phyloP scores from a whole-genome alignment of 306 rosid species.

The Fagus sylvatica region DNA sequence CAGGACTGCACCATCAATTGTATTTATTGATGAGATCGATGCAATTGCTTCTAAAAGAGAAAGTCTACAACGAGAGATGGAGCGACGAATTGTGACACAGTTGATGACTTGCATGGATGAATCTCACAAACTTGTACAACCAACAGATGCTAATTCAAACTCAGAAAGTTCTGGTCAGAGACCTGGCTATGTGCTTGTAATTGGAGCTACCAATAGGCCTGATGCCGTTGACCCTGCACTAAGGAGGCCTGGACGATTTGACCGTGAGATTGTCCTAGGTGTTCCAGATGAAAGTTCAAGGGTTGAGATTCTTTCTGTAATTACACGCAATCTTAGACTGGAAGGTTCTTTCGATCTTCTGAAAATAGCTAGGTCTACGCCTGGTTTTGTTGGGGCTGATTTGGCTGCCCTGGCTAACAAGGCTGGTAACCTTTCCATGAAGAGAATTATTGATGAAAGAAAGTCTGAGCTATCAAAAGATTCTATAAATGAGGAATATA shows the following conservation, averaged over 20 bases:
- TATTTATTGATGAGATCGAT: conserved; percentile 87
- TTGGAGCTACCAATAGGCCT: conserved; percentile 97
- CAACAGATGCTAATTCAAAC: conserved; percentile 29
- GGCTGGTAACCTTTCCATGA: conserved; percentile 82
- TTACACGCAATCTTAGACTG: conserved; percentile 51
- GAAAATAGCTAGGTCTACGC: conserved; percentile 74
- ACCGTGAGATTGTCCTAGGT: conserved; percentile 65
- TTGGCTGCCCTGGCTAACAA: conserved; percentile 67
- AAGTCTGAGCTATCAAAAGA: conserved; percentile 42
- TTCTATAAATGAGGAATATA: conserved; percentile 29
- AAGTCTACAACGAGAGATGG: conserved; percentile 83
- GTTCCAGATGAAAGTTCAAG: conserved; percentile 66
- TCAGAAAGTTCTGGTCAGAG: conserved; percentile 38
- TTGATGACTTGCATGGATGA: conserved; percentile 82
- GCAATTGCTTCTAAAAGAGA: conserved; percentile 91
- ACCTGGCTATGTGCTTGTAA: conserved; percentile 77
- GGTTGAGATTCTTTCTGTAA: conserved; percentile 57
- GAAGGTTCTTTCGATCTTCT: conserved; percentile 77
- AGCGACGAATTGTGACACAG: conserved; percentile 79
- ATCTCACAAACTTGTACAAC: conserved; percentile 37
- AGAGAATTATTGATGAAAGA: conserved; percentile 63
- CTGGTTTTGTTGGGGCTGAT: conserved; percentile 97
- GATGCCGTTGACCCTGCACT: conserved; percentile 76
- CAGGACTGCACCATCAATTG: conserved; percentile 74
- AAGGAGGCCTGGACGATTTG: conserved; percentile 93